Base-by-base conservation (phyloP, 805 yeast genomes). In the Yarrowia bubula region DNA sequence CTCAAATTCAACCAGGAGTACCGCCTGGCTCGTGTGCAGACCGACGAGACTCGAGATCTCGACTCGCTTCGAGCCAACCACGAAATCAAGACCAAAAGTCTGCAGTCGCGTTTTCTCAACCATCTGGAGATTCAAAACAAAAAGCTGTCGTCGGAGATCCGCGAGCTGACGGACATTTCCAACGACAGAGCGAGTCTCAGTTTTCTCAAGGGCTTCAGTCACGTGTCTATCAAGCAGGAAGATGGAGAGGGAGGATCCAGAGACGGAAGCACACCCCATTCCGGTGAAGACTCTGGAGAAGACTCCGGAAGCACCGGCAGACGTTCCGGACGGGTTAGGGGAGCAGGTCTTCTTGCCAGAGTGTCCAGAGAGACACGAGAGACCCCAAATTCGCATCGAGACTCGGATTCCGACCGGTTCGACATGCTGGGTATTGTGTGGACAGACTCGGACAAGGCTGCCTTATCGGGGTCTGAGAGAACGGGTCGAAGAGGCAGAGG, bases 1-100 rank as follows among this genome's bases (percentile, higher is more conserved):
- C 61, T 55, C 47, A 55, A 55, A 28, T 55, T 55, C 39, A 55
- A 55, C 61, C 46, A 55, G 37, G 47, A 39, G 47, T 55, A 55
- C 18, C 61, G 61, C 8, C 31, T 55, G 6, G 14, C 46, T 9
- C 61, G 61, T 5, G 61, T 55, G 4, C 46, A 41, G 14, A 17
- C 46, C 31, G 61, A 55, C 35, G 61, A 55, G 33, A 4, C 61
- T 4, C 61, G 61, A 1, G 61, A 55, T 8, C 38, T 55, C 6
- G 61, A 55, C 39, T 15, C 61, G 4, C 47, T 55, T 10, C 28
- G 61, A 11, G 47, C n/a, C 31, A 55, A 41, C 38, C 61, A 55
- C 11, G 61, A 55, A 14, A 14, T 55, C 31, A 55, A 31, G 11
- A 55, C 61, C 46, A 55, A 55, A 33, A 41, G 47, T 8, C 8